Base-by-base conservation (phyloP, 2,329 filamentous ascomycete genomes). In the Pseudocercospora fuligena region DNA sequence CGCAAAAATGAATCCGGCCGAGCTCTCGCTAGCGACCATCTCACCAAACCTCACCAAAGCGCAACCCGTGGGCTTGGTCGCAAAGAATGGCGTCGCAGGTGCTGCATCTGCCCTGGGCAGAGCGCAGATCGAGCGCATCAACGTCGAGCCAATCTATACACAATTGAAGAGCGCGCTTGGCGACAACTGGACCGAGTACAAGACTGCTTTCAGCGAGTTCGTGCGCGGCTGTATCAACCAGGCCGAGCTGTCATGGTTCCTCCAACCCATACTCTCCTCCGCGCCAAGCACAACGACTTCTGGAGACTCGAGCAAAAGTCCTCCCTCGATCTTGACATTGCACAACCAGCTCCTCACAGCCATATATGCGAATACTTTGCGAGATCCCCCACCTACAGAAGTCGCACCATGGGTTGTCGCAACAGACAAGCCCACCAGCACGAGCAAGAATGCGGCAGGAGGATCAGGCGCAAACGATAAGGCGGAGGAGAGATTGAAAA, bases 381-480 rank as follows among this genome's bases (percentile, higher is more conserved):
- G 87, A 73, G 88, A 90, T 73, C 80, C 85, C 33, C 88, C 88
- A 62, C 84, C 87, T 65, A 70, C 73, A 33, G 87, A 87, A 51
- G 85, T 89, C 66, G 88, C 88, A 67, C 85, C 82, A 72, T 90
- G 87, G 86, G 88, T 90, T 57, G 85, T 86, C 46, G 87, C 87
- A 36, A 88, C 87, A 69, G 94, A 95, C 68, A 97, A 94, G 19
- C 89, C 88, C 58, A 89, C 81, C 47, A 85, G 88, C 60, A 93
- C 92, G 16, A 90, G 92, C 4, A 88, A 90, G 72, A 73, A 68
- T 60, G 72, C 73, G 16, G 70, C 69, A 43, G 71, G 73, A 4
- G 72, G 73, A n/a, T 83, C 84, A 14, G 80, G 82, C 36, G 75
- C 84, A 21, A 86, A 86, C 57, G 87, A 90, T 80, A 86, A 85